Evolutionary conservation across 768 basidiomycete genomes (phyloP), one percentile per base, ranked within the genome.

Genomic region (Collybia nuda): DNA sequence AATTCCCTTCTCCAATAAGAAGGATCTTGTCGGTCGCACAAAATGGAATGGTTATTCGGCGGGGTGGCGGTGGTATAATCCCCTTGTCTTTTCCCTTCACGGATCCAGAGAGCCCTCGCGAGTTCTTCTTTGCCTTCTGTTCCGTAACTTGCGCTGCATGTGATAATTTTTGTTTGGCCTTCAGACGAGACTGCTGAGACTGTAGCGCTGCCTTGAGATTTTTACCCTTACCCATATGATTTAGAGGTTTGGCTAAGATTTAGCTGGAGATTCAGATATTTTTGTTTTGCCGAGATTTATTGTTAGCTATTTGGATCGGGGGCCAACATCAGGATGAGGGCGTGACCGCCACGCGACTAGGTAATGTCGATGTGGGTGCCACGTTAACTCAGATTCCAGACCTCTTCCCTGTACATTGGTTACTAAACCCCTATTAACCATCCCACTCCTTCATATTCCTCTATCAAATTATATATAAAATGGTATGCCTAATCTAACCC

Each of bases 1-100:
- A 98, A 66, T 98, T 92, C 9, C 93, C 96, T 73, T 98, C 96
- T 7, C 95, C 96, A 46, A 98, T 72, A 24, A 96, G 77, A 18
- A 91, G 74, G 28, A 92, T 86, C 42, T 65, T 80, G 61, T 91
- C 85, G 6, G 79, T 82, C 0, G 80, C 62, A 12, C 63, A 65
- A 67, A 90, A 90, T 0, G 89, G 90, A 7, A 88, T 73, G 0
- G 79, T 87, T 1, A 74, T 70, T n/a, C 62, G 70, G 29, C 57
- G 70, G 35, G 61, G 58, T 26, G 61, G 56, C 17, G 55, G 47
- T 46, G 59, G 56, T 6, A 56, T 61, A 54, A 69, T 73, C 19
- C 61, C 69, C 61, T 74, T 77, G 24, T 67, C 67, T 63, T 83
- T 74, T 45, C 70, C 56, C 49, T 70, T 56, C 39, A 50, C 44